Evolutionary conservation across 306 rosid species (phyloP), one percentile per base, ranked within the genome.

Genomic region (Ziziphus jujuba): DNA sequence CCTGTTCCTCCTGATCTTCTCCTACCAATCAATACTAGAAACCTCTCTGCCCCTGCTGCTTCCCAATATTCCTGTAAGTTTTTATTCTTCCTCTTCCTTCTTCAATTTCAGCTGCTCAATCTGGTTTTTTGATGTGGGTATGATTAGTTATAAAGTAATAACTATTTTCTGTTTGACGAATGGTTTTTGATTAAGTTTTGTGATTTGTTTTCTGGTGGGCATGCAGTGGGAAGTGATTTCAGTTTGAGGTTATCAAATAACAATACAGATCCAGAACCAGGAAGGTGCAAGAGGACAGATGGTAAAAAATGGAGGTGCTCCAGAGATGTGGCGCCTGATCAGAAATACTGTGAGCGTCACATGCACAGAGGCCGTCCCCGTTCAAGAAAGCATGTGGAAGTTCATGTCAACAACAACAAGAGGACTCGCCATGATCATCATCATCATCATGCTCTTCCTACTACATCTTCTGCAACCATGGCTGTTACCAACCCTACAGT

Each of bases 321-420:
- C 0, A 81, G 91, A 74, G 95, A 87, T 61, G 96, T 84, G 64
- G 95, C 95, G 34, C 89, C 88, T 17, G 81, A 76, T 15, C 87
- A 87, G 49, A 90, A 83, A 77, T 90, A 90, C 25, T 90, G 96
- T 50, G 96, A 87, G 73, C 87, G 95, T 36, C 96, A 90, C 74
- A 81, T 90, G 89, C 91, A 90, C 61, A 84, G 96, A 90, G 95
- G 96, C 17, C 95, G 96, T 79, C 89, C 91, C 81, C 96, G 96
- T 90, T 90, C 96, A 89, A 89, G 96, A 89, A 89, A 89, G 96
- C 93, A 81, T 87, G 96, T 89, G 96, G 96, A 89, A 89, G 66
- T 77, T 82, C 86, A 77, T 50, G 70, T 78, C 72, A 63, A 69
- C 66, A 65, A 35, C 73, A 70, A 64, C 63, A 87, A 87, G 66